Evolutionary conservation across 768 basidiomycete genomes (phyloP), one percentile per base, ranked within the genome.

Genomic region (Kwoniella sp.): DNA sequence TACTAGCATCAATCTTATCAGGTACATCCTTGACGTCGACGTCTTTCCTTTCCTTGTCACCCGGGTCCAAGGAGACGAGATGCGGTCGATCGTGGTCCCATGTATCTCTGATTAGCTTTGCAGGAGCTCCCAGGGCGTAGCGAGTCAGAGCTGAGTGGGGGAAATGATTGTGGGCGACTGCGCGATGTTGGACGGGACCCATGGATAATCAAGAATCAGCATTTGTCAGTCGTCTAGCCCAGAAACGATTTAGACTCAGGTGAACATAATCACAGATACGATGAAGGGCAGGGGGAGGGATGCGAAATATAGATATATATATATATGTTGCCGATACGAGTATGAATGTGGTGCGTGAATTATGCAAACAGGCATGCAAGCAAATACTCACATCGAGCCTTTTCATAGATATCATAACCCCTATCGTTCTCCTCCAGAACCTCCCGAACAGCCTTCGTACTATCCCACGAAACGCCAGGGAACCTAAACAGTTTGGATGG

Each of bases 151-250:
- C 53, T 17, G 70, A 70, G 55, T 76, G 74, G 0, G 74, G 62
- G 50, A 76, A 65, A 48, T 76, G 74, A 47, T 76, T 76, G 56
- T 76, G 72, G 15, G 56, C 53, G 55, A 63, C 73, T 75, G 40
- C 5, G n/a, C n/a, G n/a, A n/a, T n/a, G 21, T 46, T 29, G 33
- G n/a, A 27, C 15, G 30, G 30, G 46, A 5, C 19, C 22, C 8
- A 19, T 17, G n/a, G n/a, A n/a, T n/a, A n/a, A n/a, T n/a, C n/a
- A n/a, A n/a, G n/a, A n/a, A n/a, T n/a, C n/a, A n/a, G n/a, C n/a
- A n/a, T n/a, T n/a, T n/a, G n/a, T n/a, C n/a, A n/a, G n/a, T n/a
- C n/a, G n/a, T n/a, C n/a, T n/a, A n/a, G n/a, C n/a, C n/a, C n/a
- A n/a, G n/a, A n/a, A n/a, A n/a, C n/a, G n/a, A n/a, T n/a, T n/a